Evolutionary conservation across 805 yeast species (phyloP).

Genomic region (Saccharomycopsis fodiens): DNA sequence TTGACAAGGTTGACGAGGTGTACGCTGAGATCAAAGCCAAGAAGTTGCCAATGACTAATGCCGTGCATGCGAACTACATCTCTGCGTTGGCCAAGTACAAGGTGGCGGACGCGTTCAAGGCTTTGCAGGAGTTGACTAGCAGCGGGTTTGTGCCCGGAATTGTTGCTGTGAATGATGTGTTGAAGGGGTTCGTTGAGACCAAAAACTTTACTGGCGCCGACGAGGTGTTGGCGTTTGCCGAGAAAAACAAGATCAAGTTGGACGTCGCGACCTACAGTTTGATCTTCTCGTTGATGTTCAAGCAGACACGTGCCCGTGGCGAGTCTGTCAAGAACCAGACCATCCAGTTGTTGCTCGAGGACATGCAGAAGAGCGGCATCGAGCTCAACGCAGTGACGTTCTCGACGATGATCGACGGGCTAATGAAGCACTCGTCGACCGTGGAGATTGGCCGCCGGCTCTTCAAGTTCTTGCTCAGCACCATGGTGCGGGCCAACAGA

Average conservation of each 20-base stretch:
- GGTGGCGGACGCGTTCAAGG: slow-evolving; percentile 10
- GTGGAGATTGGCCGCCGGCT: slow-evolving; percentile 44
- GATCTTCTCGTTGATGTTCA: slow-evolving; percentile 47
- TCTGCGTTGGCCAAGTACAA: slow-evolving; percentile 20
- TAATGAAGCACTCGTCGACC: slow-evolving; percentile 40
- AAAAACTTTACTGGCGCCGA: slow-evolving; percentile 39
- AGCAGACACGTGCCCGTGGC: slow-evolving; percentile 37
- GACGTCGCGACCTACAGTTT: slow-evolving; percentile 59
- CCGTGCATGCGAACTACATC: slow-evolving; percentile 22
- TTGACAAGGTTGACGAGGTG: slow-evolving; percentile 37
- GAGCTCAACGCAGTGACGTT: slow-evolving; percentile 38
- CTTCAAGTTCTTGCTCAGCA: slow-evolving; percentile 34
- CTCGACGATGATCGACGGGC: slow-evolving; percentile 46
- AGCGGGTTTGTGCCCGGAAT: slow-evolving; percentile 36
- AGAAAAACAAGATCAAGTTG: slow-evolving; percentile 35
- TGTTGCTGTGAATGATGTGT: slow-evolving; percentile 44
- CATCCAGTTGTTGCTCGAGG: slow-evolving; percentile 33
- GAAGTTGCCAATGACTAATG: slow-evolving; percentile 23
- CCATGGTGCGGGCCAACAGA: slow-evolving; percentile 35
- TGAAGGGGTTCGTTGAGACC: slow-evolving; percentile 34
- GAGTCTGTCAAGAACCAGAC: slow-evolving; percentile 32
- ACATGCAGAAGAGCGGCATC: slow-evolving; percentile 34
- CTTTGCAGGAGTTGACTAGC: slow-evolving; percentile 12
- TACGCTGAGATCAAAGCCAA: slow-evolving; percentile 23
- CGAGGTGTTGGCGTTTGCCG: slow-evolving; percentile 42